phyloP scores from a whole-genome alignment of 192 early-diverging fungal genomes.

The Glomus cerebriforme region DNA sequence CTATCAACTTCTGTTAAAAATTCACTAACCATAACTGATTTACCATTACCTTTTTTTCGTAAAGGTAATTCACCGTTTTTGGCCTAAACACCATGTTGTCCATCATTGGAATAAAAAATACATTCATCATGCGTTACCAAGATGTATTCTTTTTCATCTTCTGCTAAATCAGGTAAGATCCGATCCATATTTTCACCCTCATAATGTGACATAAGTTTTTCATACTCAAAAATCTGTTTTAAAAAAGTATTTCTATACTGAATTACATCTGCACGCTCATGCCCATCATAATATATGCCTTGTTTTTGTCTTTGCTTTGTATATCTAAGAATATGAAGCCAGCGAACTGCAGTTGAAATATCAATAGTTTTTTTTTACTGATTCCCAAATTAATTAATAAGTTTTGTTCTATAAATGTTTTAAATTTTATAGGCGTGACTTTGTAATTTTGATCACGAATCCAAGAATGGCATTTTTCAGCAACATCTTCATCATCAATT shows the following conservation, averaged over 20 bases:
- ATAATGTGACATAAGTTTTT: background rate
- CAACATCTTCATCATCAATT: constrained; percentile 3
- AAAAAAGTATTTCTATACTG: background rate
- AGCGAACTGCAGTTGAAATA: background rate
- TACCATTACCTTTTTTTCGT: too few species aligned
- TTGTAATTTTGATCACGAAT: background rate
- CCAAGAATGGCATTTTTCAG: background rate
- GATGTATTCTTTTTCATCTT: background rate
- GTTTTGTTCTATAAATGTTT: background rate
- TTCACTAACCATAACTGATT: background rate
- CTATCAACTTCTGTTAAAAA: background rate
- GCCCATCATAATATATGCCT: background rate
- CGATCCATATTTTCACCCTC: background rate
- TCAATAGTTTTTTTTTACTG: background rate
- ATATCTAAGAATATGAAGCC: background rate
- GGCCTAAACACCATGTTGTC: too few species aligned
- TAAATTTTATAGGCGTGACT: background rate
- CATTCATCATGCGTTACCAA: background rate
- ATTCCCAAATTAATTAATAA: background rate
- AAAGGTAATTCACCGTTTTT: too few species aligned
- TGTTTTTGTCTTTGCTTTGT: background rate
- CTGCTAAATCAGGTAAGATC: background rate
- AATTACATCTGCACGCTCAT: background rate
- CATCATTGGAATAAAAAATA: constrained; percentile 4
- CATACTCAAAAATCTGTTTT: background rate